Base-by-base conservation (phyloP, 352 stramenopile genomes). In the Phytophthora litchii region DNA sequence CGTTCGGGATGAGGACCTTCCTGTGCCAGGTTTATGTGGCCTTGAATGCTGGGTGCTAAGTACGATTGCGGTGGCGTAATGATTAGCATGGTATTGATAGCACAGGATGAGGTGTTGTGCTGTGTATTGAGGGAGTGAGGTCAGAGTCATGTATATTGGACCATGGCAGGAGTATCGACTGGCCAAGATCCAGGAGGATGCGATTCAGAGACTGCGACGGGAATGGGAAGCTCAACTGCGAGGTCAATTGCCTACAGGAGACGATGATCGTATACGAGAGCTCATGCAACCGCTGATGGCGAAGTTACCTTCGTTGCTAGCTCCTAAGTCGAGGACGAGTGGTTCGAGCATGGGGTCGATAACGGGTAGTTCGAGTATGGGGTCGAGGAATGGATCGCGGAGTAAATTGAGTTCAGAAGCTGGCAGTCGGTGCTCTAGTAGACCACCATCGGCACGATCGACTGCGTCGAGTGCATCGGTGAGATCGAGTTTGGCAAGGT, bases 91-190 rank as follows among this genome's bases (percentile, higher is more conserved):
- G 38, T 67, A 58, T 74, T 67, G 35, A 64, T 68, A 62, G 44
- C 35, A 43, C 42, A 45, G 32, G 55, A 64, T 61, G 56, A 21
- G 1, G 19, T 42, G 34, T 29, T 12, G 13, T 32, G 36, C 48
- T 31, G n/a, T 38, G 14, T 34, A 55, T 52, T 62, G 43, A 17
- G 53, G 19, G 11, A 42, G 27, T 46, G 36, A 44, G n/a, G n/a
- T 20, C 9, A 11, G 14, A 43, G 54, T 29, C 65, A 94, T 92
- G 81, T 92, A 91, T 64, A 91, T 94, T 57, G 83, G 85, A 14
- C 85, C 83, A 48, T 94, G 83, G 81, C 86, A 94, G 57, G 83
- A 94, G 67, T 94, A 92, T 63, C 80, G 84, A 3, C 77, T 92
- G 43, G 83, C 86, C 17, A 91, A 92, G 72, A 83, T 94, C 67